Evolutionary conservation across 306 rosid genomes (phyloP).

Genomic region (Pueraria montana): DNA sequence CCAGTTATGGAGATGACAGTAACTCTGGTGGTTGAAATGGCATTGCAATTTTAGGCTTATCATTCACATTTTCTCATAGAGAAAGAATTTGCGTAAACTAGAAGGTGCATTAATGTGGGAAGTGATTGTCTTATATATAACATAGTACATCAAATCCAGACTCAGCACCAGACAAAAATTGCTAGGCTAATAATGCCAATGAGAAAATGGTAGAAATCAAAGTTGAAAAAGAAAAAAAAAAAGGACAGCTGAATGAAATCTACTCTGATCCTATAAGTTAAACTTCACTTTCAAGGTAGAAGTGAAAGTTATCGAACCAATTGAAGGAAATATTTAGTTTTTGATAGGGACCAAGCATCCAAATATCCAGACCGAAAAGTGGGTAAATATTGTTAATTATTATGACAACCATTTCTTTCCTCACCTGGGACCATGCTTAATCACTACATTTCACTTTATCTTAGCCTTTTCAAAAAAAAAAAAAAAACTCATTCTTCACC

Average conservation of each 20-base stretch:
- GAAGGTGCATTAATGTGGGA: constrained; percentile 30
- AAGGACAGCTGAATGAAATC: background rate
- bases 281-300: constrained; percentile 19
- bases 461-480: background rate
- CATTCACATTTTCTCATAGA: constrained; percentile 34
- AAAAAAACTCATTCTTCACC: background rate
- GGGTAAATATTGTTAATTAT: constrained; percentile 31
- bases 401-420: constrained; percentile 42
- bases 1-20: constrained; percentile 45
- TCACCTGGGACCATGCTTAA: constrained; percentile 40
- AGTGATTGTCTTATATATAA: constrained; percentile 18
- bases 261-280: background rate
- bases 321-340: constrained; percentile 33
- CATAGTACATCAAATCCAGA: constrained; percentile 35
- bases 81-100: constrained; percentile 35
- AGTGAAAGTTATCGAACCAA: constrained; percentile 5
- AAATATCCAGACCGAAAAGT: constrained; percentile 9
- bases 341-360: constrained; percentile 7
- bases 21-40: constrained; percentile 52
- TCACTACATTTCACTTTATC: constrained; percentile 37
- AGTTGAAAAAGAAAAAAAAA: background rate
- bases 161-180: constrained; percentile 22
- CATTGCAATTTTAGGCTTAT: constrained; percentile 46
- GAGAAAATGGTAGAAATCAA: background rate
- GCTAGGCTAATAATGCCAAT: constrained; percentile 38